Evolutionary conservation across 129 eudicot genomes (phyloP).

Genomic region (Deinandra increscens): DNA sequence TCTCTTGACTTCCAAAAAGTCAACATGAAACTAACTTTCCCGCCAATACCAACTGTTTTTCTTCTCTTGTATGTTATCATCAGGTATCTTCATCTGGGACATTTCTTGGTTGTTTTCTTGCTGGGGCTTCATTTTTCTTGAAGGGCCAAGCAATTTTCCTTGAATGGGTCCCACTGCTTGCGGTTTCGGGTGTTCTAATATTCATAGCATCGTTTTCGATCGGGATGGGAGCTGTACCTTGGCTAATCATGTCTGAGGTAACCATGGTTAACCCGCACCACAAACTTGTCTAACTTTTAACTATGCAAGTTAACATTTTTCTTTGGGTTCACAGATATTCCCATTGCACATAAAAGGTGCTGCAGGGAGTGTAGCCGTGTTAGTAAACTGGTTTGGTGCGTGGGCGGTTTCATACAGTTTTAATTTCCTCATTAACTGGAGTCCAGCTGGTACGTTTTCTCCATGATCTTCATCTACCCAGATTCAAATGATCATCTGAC

Average conservation of each 20-base stretch:
- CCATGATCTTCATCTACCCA: too few relatives aligned
- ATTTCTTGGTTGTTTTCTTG: slow-evolving; percentile 67
- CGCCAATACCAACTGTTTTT: not conserved
- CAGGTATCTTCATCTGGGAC: slow-evolving; percentile 84
- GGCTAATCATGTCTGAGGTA: slow-evolving; percentile 97
- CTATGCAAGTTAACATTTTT: not conserved
- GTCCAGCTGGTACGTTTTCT: slow-evolving; percentile 63
- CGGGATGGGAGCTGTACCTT: slow-evolving; percentile 94
- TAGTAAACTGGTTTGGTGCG: slow-evolving; percentile 87
- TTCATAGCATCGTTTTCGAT: slow-evolving; percentile 66
- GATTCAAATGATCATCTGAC: too few relatives aligned
- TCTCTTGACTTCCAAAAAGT: slow-evolving; percentile 51
- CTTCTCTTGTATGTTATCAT: not conserved
- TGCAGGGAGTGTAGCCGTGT: slow-evolving; percentile 78
- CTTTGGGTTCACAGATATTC: slow-evolving; percentile 56
- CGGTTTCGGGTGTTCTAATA: slow-evolving; percentile 78
- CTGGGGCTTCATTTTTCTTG: slow-evolving; percentile 66
- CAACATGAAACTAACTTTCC: slow-evolving; percentile 59
- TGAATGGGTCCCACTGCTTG: slow-evolving; percentile 71
- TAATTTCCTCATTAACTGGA: slow-evolving; percentile 81
- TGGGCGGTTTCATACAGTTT: slow-evolving; percentile 83
- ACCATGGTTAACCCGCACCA: not conserved
- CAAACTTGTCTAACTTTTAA: not conserved
- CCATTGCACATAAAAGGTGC: slow-evolving; percentile 73
- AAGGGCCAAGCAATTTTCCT: slow-evolving; percentile 50